These are phyloP conservation scores for Calendula officinalis DNA, from an alignment of 129 eudicot genomes.

Conservation along the genomic window DNA sequence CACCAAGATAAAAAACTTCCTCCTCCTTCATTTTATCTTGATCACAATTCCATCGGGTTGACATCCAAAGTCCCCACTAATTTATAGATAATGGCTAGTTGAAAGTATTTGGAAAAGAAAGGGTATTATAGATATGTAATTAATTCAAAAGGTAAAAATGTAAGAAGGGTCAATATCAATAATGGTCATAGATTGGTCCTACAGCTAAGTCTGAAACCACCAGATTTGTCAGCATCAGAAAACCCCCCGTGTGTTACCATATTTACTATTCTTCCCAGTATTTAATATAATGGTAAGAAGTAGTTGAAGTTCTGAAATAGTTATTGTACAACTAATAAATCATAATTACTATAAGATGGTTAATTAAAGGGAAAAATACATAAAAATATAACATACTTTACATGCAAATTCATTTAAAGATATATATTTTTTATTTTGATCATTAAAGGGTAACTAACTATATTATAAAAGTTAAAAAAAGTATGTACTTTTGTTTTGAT, in stretches of 20 bases:
- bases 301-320: background rate
- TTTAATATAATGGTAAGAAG: background rate
- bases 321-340: too few relatives aligned
- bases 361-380: too few relatives aligned
- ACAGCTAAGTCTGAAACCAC: constrained; percentile 32
- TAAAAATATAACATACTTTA: too few relatives aligned
- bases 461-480: too few relatives aligned
- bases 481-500: too few relatives aligned
- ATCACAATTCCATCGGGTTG: too few relatives aligned
- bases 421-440: too few relatives aligned
- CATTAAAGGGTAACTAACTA: too few relatives aligned
- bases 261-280: constrained; percentile 18
- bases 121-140: background rate
- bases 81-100: background rate
- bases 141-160: background rate
- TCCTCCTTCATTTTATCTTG: too few relatives aligned
- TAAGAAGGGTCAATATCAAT: constrained; percentile 17
- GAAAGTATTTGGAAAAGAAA: background rate
- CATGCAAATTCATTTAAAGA: too few relatives aligned
- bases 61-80: background rate
- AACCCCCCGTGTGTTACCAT: constrained; percentile 40
- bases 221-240: constrained; percentile 36
- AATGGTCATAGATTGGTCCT: constrained; percentile 17
- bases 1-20: too few relatives aligned
- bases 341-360: too few relatives aligned